These are phyloP conservation scores for Lycium barbarum DNA, from an alignment of 257 asterid species.

Conservation along the genomic window DNA sequence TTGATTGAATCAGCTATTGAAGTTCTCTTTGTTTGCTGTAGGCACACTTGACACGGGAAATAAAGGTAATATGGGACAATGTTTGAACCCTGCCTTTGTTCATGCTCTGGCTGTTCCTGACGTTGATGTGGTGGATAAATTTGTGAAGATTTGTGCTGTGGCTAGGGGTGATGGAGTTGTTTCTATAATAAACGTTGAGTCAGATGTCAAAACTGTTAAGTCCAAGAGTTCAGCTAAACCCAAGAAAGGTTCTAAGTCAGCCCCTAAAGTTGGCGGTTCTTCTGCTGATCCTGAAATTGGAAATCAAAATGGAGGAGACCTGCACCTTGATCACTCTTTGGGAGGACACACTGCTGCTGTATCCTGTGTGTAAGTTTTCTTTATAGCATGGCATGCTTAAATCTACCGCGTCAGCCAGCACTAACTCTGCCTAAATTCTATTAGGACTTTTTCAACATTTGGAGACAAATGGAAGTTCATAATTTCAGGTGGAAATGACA, in stretches of 20 bases:
- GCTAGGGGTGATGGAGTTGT: slow-evolving; percentile 95
- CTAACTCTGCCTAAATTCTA: slow-evolving; percentile 30
- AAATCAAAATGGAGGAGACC: slow-evolving; percentile 43
- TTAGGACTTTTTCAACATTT: slow-evolving; percentile 79
- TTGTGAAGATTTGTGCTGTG: slow-evolving; percentile 83
- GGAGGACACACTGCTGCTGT: slow-evolving; percentile 93
- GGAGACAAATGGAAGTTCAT: slow-evolving; percentile 88
- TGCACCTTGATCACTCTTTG: slow-evolving; percentile 68
- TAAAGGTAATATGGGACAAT: slow-evolving; percentile 64
- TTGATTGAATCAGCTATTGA: not conserved
- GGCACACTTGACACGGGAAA: slow-evolving; percentile 51
- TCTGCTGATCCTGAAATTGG: slow-evolving; percentile 41
- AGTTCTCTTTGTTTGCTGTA: slow-evolving; percentile 32
- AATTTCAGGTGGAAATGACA: slow-evolving; percentile 93
- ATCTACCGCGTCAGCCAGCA: not conserved
- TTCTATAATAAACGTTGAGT: slow-evolving; percentile 66
- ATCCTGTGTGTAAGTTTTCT: slow-evolving; percentile 81
- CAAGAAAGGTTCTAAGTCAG: slow-evolving; percentile 51
- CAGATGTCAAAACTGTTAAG: slow-evolving; percentile 56
- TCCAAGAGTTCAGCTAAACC: slow-evolving; percentile 56
- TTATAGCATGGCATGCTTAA: slow-evolving; percentile 23
- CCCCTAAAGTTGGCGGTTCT: slow-evolving; percentile 38
- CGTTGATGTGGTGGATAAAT: slow-evolving; percentile 66
- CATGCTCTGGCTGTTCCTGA: slow-evolving; percentile 86
- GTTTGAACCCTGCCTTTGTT: slow-evolving; percentile 85